phyloP scores from a whole-genome alignment of 768 basidiomycete genomes.

The Pulveroboletus sp. region DNA sequence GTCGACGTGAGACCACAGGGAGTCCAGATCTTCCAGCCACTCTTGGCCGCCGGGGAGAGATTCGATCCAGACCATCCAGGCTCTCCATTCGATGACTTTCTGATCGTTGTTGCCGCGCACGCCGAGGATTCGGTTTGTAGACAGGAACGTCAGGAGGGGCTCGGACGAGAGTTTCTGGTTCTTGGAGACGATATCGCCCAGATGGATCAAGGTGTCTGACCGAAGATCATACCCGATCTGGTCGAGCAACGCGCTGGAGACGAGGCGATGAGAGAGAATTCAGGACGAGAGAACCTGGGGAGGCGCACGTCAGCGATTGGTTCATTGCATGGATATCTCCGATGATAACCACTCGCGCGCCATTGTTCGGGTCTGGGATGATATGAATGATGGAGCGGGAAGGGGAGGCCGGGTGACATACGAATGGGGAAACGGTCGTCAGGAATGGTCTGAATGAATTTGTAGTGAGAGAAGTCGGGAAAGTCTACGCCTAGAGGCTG shows the following conservation, averaged over 20 bases:
- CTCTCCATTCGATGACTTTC: conserved; percentile 81
- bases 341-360: conserved; percentile 63
- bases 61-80: conserved; percentile 80
- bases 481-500: conserved; percentile 8
- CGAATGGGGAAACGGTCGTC: conserved; percentile 52
- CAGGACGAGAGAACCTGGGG: not conserved
- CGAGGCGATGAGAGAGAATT: conserved; percentile 1
- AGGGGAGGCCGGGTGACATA: conserved; percentile 21
- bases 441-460: conserved; percentile 39
- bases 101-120: conserved; percentile 97
- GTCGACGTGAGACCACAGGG: conserved; percentile 37
- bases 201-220: conserved; percentile 70
- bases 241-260: conserved; percentile 54
- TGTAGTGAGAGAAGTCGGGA: conserved; percentile 58
- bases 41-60: conserved; percentile 36
- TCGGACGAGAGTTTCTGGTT: conserved; percentile 52
- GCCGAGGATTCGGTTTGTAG: conserved; percentile 59
- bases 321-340: conserved; percentile 91
- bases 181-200: conserved; percentile 81
- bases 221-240: conserved; percentile 55
- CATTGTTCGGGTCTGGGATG: conserved; percentile 43
- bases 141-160: conserved; percentile 61
- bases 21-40: conserved; percentile 56
- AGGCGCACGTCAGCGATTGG: conserved; percentile 57
- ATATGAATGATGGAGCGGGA: not conserved